Evolutionary conservation across 163 green algal genomes (phyloP), one percentile per base, ranked within the genome.

Genomic region (Volvox carteri): DNA sequence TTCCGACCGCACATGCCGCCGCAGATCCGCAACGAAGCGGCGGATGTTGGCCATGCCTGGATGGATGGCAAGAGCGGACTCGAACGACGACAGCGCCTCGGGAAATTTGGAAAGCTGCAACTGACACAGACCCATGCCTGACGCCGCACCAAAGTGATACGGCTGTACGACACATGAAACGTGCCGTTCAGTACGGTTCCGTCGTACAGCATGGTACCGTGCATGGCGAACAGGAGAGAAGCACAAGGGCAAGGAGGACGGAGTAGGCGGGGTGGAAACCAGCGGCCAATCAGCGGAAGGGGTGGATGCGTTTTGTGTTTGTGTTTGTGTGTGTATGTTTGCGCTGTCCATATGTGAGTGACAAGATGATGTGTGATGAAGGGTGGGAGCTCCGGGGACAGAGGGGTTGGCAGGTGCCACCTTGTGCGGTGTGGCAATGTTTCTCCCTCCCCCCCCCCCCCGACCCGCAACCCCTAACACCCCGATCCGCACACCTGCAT

Each of bases 111-210:
- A 70, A 41, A 94, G 68, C 75, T 76, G 75, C 39, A 91, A 44
- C 77, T 89, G 89, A 79, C 94, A 94, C 87, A 96, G 70, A 23
- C 93, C 94, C 92, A 97, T 92, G 50, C 95, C 95, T 8, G 70
- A 91, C 6, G 93, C 92, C 9, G 93, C 95, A 12, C 90, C 93
- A 93, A 96, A 97, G 91, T 97, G 95, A 65, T 94, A 92, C 4
- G 94, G 92, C 75, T 97, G 93, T 9, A 62, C 7, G 78, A 9
- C 12, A 8, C 41, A 39, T 16, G 33, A 18, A 12, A 44, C 11
- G 68, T 48, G n/a, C n/a, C 37, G 42, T 54, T 18, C 14, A 54
- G n/a, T n/a, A n/a, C n/a, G n/a, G n/a, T n/a, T n/a, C n/a, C n/a
- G n/a, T n/a, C n/a, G n/a, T n/a, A n/a, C n/a, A n/a, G n/a, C n/a